Base-by-base conservation (phyloP, 257 asterid genomes). In the Catharanthus roseus region DNA sequence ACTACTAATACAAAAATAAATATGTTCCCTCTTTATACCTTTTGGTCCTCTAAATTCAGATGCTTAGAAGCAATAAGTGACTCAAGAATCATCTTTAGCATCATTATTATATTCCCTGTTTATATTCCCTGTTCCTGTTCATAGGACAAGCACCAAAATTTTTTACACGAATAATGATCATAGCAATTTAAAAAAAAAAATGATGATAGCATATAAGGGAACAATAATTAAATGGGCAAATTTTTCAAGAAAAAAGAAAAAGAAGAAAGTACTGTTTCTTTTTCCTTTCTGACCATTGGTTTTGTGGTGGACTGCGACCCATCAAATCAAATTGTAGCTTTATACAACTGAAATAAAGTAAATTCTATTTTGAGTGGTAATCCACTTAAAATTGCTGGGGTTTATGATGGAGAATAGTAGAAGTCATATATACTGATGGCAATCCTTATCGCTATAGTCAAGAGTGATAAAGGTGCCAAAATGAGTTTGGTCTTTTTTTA, bases 1-100 rank as follows among this genome's bases (percentile, higher is more conserved):
- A 87, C 97, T 76, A 78, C 84, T 86, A 79, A 81, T 72, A 47
- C 79, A 60, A 69, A 77, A 80, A 75, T 66, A 39, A 81, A 78
- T 38, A 68, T 78, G 77, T 81, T 81, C 69, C 73, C 76, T 33
- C 67, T 28, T 54, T 78, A 61, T 83, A 72, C 67, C 54, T 69
- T 65, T 67, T 71, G 50, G 79, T 55, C 75, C 75, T 76, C 63
- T 64, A 75, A 72, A 66, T 72, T 74, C 58, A 77, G 93, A 86
- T 89, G 93, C 89, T 80, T 77, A 85, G 68, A 70, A 29, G 80
- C 85, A 84, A 82, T 80, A 69, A 86, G 51, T 79, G 85, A 75
- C 66, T 42, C 5, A 67, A 76, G 72, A 70, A 68, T 72, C 12
- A 69, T 64, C 71, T 79, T 72, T 72, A 33, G 7, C 71, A 67